Base-by-base conservation (phyloP, 768 basidiomycete genomes). In the Xerocomellus amylosporus region DNA sequence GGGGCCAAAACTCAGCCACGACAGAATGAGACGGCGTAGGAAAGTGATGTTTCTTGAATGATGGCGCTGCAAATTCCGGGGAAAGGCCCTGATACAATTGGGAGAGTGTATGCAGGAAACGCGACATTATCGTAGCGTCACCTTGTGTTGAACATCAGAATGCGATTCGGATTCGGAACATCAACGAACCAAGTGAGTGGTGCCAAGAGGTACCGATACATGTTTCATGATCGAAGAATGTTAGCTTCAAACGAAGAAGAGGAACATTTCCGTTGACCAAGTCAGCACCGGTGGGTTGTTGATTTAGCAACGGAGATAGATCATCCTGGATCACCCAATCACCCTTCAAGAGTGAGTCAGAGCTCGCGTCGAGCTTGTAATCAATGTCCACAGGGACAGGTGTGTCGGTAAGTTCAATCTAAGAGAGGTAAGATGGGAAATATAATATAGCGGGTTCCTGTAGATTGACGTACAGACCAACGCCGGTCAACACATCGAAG, bases 131-230 rank as follows among this genome's bases (percentile, higher is more conserved):
- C 8, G 47, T 47, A 8, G 60, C 70, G 46, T 71, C 70, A 2
- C 70, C 70, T 70, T 28, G 33, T 20, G 10, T 14, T 24, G 30
- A 33, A 15, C 5, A n/a, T 56, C 31, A 53, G 44, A 19, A 10
- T 14, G 24, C n/a, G 28, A 12, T 10, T 36, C 5, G 4, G 9
- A 33, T 15, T 24, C 33, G 12, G 9, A 44, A 34, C 12, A 47
- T 12, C 9, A 17, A 42, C 49, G 5, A 49, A 68, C 70, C 70
- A 8, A 71, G 66, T 12, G 59, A 56, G 51, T 70, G 70, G 40
- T 69, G 50, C 70, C 69, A 71, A 3, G 68, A 64, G 7, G 64
- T 49, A 12, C 64, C 70, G 28, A 71, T 54, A 20, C 56, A 55
- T 2, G 65, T 69, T 33, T 66, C 58, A 1, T 40, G 15, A 7